Evolutionary conservation across 805 yeast species (phyloP).

Genomic region (Starmerella cellae): DNA sequence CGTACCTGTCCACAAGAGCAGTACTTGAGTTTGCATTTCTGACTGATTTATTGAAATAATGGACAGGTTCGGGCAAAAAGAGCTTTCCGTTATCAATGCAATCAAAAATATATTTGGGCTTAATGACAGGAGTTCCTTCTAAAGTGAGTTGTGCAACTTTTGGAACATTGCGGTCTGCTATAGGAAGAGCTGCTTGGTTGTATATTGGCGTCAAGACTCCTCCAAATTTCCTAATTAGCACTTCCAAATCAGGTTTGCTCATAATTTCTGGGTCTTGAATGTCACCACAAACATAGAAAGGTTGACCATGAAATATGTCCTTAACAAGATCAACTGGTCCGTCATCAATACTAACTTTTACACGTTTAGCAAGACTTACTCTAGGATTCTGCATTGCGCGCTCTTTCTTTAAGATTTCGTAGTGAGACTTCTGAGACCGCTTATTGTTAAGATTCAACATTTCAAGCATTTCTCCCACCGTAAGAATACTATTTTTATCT

Average conservation of each 20-base stretch:
- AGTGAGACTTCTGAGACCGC: neutral
- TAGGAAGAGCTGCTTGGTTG: conserved; percentile 1
- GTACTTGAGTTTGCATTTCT: conserved; percentile 13
- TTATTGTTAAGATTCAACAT: neutral
- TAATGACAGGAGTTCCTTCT: conserved; percentile 38
- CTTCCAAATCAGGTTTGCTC: conserved; percentile 18
- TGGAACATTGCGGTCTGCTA: conserved; percentile 21
- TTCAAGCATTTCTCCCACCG: conserved; percentile 39
- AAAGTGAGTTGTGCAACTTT: conserved; percentile 8
- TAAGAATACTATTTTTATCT: conserved; percentile 40
- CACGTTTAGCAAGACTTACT: conserved; percentile 3
- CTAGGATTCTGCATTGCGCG: neutral
- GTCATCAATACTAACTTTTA: neutral
- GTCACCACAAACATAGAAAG: conserved; percentile 23
- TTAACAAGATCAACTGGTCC: neutral
- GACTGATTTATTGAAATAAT: conserved; percentile 36
- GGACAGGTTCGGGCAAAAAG: conserved; percentile 47
- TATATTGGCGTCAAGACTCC: conserved; percentile 22
- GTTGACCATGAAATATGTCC: conserved; percentile 15
- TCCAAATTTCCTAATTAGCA: conserved; percentile 22
- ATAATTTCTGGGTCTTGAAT: conserved; percentile 18
- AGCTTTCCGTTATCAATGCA: conserved; percentile 36
- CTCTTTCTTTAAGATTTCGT: neutral
- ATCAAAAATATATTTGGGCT: conserved; percentile 62
- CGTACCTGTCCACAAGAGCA: conserved; percentile 38